These are phyloP conservation scores for Puccinia coronata DNA, from an alignment of 1,284 basidiomycete species.

Conservation along the genomic window DNA sequence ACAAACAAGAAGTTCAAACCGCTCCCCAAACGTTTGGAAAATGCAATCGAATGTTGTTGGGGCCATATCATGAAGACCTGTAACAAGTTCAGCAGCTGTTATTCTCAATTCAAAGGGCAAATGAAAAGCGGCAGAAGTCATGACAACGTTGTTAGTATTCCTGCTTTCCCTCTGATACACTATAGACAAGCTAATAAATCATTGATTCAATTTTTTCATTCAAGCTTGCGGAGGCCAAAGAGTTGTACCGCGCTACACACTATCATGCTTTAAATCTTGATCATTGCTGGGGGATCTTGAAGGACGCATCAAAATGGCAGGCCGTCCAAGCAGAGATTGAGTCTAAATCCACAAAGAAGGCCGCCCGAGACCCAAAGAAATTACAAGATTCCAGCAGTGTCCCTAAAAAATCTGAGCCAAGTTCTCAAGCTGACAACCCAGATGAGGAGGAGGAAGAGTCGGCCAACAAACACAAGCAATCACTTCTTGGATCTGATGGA, in stretches of 20 bases:
- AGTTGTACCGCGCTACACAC: background rate
- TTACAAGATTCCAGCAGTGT: background rate
- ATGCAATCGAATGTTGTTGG: no score
- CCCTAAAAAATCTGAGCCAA: background rate
- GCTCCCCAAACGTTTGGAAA: no score
- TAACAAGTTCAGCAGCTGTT: no score
- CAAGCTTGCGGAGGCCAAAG: background rate
- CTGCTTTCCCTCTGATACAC: no score
- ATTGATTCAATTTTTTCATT: background rate
- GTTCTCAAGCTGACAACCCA: background rate
- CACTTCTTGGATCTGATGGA: background rate
- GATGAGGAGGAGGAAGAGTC: no score
- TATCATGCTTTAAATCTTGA: background rate
- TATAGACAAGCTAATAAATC: no score
- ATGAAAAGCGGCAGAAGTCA: no score
- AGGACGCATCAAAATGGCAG: background rate
- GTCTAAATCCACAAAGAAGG: background rate
- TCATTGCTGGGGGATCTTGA: constrained; percentile 13
- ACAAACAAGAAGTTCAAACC: no score
- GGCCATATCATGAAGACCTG: no score
- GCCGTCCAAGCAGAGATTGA: background rate
- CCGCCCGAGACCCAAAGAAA: background rate
- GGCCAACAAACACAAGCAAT: background rate
- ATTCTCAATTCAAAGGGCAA: no score
- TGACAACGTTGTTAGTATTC: no score